Percentiles rank a stretch among this genome's conserved stretches.
Evolutionary conservation across 306 rosid species (phyloP).

Genomic region (Medicago ruthenica): DNA sequence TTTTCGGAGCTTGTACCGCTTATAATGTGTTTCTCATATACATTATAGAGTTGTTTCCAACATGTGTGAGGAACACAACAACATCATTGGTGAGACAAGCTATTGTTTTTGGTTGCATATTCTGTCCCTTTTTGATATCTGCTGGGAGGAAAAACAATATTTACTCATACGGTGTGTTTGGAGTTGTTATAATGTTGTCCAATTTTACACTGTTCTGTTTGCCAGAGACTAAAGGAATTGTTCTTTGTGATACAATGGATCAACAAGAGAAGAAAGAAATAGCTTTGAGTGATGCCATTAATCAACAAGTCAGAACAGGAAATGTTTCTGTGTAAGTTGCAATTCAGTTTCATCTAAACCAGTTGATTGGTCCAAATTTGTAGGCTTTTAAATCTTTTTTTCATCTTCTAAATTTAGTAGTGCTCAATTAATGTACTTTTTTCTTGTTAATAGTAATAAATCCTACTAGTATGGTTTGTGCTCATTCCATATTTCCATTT

Average conservation of each 20-base stretch:
- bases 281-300: conserved; percentile 38
- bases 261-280: conserved; percentile 1
- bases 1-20: conserved; percentile 27
- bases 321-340: too few species aligned
- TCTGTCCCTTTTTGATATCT: background rate
- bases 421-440: too few species aligned
- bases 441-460: too few species aligned
- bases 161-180: conserved; percentile 39
- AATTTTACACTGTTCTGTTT: background rate
- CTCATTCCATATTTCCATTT: too few species aligned
- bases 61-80: background rate
- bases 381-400: too few species aligned
- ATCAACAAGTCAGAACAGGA: background rate
- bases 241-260: background rate
- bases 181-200: conserved; percentile 13
- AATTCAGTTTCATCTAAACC: too few species aligned
- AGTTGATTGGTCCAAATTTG: too few species aligned
- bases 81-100: background rate
- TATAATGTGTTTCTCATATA: background rate
- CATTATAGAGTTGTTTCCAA: background rate
- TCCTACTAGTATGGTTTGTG: too few species aligned
- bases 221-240: conserved; percentile 35
- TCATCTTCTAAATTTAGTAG: too few species aligned
- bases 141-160: conserved; percentile 35
- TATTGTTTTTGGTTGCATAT: background rate